phyloP scores from a whole-genome alignment of 805 yeast genomes.

The Wickerhamomyces sydowiorum region DNA sequence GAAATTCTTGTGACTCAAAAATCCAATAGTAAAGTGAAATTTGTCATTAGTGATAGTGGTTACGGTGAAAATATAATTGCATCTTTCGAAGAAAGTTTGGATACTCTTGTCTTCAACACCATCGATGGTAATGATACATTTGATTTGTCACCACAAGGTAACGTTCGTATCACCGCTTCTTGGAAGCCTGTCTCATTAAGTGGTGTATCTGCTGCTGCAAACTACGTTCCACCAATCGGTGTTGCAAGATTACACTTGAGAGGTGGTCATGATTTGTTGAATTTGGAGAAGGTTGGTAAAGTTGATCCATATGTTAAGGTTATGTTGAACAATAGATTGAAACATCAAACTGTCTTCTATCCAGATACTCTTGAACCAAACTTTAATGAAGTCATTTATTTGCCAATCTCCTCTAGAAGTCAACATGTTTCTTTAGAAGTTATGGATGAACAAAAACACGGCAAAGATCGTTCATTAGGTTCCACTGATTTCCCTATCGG shows the following conservation, averaged over 20 bases:
- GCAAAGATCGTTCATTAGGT: conserved; percentile 63
- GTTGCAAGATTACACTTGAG: conserved; percentile 55
- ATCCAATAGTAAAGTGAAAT: conserved; percentile 44
- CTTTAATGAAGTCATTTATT: conserved; percentile 53
- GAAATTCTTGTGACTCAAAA: conserved; percentile 62
- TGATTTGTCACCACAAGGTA: conserved; percentile 46
- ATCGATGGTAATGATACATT: conserved; percentile 43
- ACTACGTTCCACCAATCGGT: conserved; percentile 59
- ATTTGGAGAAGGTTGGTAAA: conserved; percentile 62
- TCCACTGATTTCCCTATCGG: conserved; percentile 43
- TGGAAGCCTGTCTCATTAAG: conserved; percentile 70
- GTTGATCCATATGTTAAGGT: conserved; percentile 72
- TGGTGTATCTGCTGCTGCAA: conserved; percentile 39
- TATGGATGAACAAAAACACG: conserved; percentile 61
- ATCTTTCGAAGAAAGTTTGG: conserved; percentile 42
- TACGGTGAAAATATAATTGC: conserved; percentile 45
- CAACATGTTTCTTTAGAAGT: conserved; percentile 55
- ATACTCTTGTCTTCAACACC: conserved; percentile 36
- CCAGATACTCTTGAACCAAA: conserved; percentile 49
- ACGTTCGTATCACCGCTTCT: conserved; percentile 45
- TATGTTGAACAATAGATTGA: conserved; percentile 49
- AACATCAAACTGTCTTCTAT: conserved; percentile 48
- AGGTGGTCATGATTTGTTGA: conserved; percentile 43
- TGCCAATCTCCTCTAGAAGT: conserved; percentile 56
- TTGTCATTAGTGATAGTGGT: conserved; percentile 59